Base-by-base conservation (phyloP, 2,329 filamentous ascomycete genomes). In the Aplosporella prunicola region DNA sequence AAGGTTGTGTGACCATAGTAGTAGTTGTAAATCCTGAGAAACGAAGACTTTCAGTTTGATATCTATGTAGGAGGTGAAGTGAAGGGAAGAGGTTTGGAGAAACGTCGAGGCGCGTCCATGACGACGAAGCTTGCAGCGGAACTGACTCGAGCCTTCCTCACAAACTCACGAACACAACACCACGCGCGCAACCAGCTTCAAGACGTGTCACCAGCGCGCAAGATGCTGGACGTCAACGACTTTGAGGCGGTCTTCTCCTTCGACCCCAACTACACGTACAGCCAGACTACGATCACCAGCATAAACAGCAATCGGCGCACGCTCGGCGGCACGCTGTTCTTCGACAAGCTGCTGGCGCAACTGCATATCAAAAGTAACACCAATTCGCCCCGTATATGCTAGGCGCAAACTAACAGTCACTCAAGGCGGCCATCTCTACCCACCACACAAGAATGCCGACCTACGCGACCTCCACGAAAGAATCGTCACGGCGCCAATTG, bases 311-410 rank as follows among this genome's bases (percentile, higher is more conserved):
- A 75, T 52, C 78, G 83, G 47, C 81, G 78, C 51, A 71, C 63
- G 32, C 68, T 87, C 14, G 76, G 79, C 43, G 80, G 81, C 47
- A 66, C 72, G 40, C 72, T 89, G 41, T 93, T 91, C 60, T 80
- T 89, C 52, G 85, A 93, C 57, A 76, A 81, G 37, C 75, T 93
- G 26, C 64, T 91, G 43, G 75, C 72, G 39, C 70, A 80, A 0
- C 64, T 89, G 18, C 76, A 80, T 18, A 73, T 91, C 47, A 78
- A 81, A 60, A 74, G 84, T 85, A 59, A 51, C 17, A 31, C 7
- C 3, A 23, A 20, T 26, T 24, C n/a, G 26, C 31, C 18, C 29
- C 28, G 5, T n/a, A 26, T 20, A 13, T 33, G 7, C 14, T 26
- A n/a, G 5, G 15, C 45, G 20, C 39, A 41, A 16, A 24, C 42